Evolutionary conservation across 345 rosid species (phyloP).

Genomic region (Rhizophora mangle): DNA sequence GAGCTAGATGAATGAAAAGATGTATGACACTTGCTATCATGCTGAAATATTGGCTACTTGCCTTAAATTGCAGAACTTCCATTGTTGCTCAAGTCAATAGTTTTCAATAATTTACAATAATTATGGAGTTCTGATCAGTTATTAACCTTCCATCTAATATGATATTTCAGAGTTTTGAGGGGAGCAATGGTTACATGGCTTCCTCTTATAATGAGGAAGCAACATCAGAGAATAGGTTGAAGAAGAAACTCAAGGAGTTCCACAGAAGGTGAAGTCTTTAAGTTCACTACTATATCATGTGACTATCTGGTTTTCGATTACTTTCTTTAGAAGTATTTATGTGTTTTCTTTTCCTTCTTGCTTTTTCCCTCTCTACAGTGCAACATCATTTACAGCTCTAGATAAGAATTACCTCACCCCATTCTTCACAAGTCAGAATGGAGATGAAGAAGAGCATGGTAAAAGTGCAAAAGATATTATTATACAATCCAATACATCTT

Average conservation of each 20-base stretch:
- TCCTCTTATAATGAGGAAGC: slow-evolving; percentile 51
- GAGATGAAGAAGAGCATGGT: slow-evolving; percentile 67
- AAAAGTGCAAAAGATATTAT: slow-evolving; percentile 13
- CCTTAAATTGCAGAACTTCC: neutral
- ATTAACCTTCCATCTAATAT: neutral
- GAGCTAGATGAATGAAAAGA: neutral
- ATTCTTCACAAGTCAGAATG: slow-evolving; percentile 77
- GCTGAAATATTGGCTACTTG: slow-evolving; percentile 7
- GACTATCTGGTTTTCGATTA: neutral
- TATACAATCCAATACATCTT: neutral
- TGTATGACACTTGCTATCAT: neutral
- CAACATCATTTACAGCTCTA: slow-evolving; percentile 68
- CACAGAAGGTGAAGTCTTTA: slow-evolving; percentile 49
- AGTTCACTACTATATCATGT: neutral
- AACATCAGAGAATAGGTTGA: slow-evolving; percentile 69
- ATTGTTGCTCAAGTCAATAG: no score
- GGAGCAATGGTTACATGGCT: slow-evolving; percentile 56
- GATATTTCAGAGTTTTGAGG: slow-evolving; percentile 51
- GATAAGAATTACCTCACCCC: slow-evolving; percentile 85
- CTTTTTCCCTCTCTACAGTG: slow-evolving; percentile 27
- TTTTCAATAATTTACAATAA: no score
- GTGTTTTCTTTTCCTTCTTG: slow-evolving; percentile 8
- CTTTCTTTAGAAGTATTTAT: no score
- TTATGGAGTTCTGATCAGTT: no score
- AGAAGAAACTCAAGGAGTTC: slow-evolving; percentile 77